phyloP scores from a whole-genome alignment of 371 early-diverging fungal species.

The Apophysomyces variabilis region DNA sequence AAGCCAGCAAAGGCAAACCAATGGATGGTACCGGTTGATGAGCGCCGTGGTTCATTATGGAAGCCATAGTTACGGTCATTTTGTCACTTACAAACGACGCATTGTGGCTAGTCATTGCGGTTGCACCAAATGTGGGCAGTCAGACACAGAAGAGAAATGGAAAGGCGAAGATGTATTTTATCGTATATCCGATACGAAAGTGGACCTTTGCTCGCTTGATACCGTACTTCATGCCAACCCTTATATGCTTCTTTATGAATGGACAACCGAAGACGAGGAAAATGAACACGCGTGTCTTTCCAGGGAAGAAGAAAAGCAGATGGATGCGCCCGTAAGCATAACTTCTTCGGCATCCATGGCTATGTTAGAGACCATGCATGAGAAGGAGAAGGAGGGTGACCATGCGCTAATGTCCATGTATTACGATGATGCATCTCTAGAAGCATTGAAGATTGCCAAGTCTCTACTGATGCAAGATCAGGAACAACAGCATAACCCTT shows the following conservation, averaged over 20 bases:
- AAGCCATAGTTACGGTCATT: constrained; percentile 90
- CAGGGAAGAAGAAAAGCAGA: neutral
- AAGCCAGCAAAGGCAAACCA: neutral
- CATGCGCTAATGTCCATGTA: neutral
- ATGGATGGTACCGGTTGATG: constrained; percentile 66
- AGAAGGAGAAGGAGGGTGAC: constrained; percentile 1
- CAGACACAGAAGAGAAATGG: constrained; percentile 15
- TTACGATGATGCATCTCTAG: constrained; percentile 21
- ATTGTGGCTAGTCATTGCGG: constrained; percentile 36
- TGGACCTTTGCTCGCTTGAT: constrained; percentile 69
- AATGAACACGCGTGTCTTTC: neutral
- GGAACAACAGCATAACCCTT: constrained; percentile 9
- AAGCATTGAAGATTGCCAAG: constrained; percentile 41
- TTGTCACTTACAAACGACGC: constrained; percentile 84
- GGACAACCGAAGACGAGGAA: constrained; percentile 7
- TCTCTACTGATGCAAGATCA: constrained; percentile 27
- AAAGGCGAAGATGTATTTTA: constrained; percentile 52
- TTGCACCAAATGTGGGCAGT: constrained; percentile 26
- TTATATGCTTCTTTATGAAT: constrained; percentile 92
- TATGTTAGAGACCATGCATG: constrained; percentile 7
- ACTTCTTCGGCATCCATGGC: neutral
- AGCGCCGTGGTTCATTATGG: constrained; percentile 88
- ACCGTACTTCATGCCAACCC: constrained; percentile 79
- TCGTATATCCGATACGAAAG: constrained; percentile 85
- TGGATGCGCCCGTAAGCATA: too few relatives aligned